These are phyloP conservation scores for Apiospora rasikravindrae DNA, from an alignment of 2,329 filamentous ascomycete species.

Conservation along the genomic window DNA sequence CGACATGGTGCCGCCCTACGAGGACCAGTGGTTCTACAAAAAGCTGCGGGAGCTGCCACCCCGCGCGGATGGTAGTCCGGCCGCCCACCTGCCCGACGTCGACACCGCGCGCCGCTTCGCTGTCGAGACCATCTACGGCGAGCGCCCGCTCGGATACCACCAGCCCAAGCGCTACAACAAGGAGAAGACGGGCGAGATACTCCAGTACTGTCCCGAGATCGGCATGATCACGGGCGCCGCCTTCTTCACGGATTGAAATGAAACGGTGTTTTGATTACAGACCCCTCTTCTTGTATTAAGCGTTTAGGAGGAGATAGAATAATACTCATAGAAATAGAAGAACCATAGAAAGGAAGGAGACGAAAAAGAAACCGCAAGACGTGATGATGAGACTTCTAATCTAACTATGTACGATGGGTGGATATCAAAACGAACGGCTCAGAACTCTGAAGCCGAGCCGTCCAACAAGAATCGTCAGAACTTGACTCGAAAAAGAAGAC, in stretches of 20 bases:
- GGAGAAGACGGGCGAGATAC: constrained; percentile 33
- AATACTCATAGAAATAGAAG: not conserved
- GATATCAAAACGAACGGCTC: not conserved
- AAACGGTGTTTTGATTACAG: not conserved
- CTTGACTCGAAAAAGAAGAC: not conserved
- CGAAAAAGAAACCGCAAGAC: not conserved
- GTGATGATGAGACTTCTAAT: not conserved
- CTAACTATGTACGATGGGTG: not conserved
- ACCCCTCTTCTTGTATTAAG: not conserved
- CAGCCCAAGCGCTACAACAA: constrained; percentile 32
- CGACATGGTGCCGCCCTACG: constrained; percentile 31
- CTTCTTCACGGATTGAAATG: not conserved
- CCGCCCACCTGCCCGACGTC: constrained; percentile 33
- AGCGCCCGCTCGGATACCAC: constrained; percentile 38
- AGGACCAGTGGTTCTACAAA: constrained; percentile 41
- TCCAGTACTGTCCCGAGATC: constrained; percentile 39
- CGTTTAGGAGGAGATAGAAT: not conserved
- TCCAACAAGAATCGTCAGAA: not conserved
- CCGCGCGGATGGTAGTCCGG: constrained; percentile 19
- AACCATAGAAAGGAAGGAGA: not conserved
- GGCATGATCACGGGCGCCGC: constrained; percentile 28
- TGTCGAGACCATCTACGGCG: constrained; percentile 38
- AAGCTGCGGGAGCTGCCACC: constrained; percentile 5
- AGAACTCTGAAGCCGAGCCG: constrained; percentile 3
- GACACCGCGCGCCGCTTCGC: constrained; percentile 35